Conservation (phyloP, 495 filamentous ascomycete genomes). For the Pyrenula massariospora region DNA sequence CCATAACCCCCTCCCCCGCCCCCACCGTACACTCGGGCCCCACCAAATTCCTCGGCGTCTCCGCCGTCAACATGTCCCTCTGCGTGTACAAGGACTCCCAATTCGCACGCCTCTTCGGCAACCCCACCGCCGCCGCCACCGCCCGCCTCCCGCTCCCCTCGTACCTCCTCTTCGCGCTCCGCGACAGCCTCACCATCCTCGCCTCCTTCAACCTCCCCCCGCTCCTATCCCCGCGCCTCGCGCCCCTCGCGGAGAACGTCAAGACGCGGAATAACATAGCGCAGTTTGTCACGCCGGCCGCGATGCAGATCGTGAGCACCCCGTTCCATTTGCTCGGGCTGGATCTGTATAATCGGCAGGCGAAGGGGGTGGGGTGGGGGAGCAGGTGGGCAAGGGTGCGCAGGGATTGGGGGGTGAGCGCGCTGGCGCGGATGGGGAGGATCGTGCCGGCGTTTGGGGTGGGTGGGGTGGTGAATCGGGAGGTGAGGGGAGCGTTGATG, state of each 20-base stretch:
- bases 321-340: slow-evolving; percentile 81
- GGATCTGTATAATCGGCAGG: slow-evolving; percentile 74
- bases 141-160: slow-evolving; percentile 35
- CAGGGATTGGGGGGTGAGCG: slow-evolving; percentile 68
- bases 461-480: slow-evolving; percentile 78
- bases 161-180: slow-evolving; percentile 67
- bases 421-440: slow-evolving; percentile 71
- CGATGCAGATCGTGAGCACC: slow-evolving; percentile 71
- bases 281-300: slow-evolving; percentile 72
- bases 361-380: slow-evolving; percentile 31
- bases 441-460: slow-evolving; percentile 92
- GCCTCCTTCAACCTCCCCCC: slow-evolving; percentile 86
- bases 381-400: slow-evolving; percentile 53
- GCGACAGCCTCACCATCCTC: slow-evolving; percentile 89
- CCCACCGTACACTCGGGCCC: slow-evolving; percentile 57
- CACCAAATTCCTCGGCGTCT: slow-evolving; percentile 73
- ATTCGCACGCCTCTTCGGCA: slow-evolving; percentile 74
- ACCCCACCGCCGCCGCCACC: slow-evolving; percentile 10
- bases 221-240: slow-evolving; percentile 50
- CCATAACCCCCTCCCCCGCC: slow-evolving; percentile 41
- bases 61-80: slow-evolving; percentile 74
- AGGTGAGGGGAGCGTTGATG: slow-evolving; percentile 53
- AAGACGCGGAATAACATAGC: slow-evolving; percentile 50
- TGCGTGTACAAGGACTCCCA: slow-evolving; percentile 89
- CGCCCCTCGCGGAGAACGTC: slow-evolving; percentile 11